Evolutionary conservation across 2,329 filamentous ascomycete genomes (phyloP).

Genomic region (Beauveria sp.): DNA sequence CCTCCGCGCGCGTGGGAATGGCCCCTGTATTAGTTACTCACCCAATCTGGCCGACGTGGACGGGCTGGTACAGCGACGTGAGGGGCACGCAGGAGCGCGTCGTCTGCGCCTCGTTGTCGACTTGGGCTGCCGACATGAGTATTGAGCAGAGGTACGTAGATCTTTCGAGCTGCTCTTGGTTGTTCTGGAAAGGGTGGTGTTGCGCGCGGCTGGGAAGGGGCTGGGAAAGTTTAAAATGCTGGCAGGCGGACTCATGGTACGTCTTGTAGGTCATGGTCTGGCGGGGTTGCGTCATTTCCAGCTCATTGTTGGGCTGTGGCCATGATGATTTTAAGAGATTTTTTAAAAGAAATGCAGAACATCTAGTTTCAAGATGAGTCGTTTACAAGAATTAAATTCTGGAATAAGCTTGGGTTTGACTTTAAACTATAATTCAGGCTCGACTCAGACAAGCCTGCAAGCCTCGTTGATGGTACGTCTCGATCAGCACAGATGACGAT

Average conservation of each 20-base stretch:
- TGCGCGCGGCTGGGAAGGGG: background rate
- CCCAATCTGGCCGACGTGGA: slow-evolving; percentile 37
- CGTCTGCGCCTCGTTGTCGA: slow-evolving; percentile 30
- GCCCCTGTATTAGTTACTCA: slow-evolving; percentile 14
- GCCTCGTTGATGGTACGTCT: too few species aligned
- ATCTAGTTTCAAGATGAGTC: too few species aligned
- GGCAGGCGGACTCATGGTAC: too few species aligned
- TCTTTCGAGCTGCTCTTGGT: background rate
- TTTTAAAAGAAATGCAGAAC: too few species aligned
- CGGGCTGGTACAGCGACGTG: slow-evolving; percentile 30
- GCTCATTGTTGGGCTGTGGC: background rate
- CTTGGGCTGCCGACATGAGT: background rate
- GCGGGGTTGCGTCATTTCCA: slow-evolving; percentile 7
- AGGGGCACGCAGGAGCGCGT: slow-evolving; percentile 34
- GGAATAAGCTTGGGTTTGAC: too few species aligned
- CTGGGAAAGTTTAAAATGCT: background rate
- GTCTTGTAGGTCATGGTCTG: background rate
- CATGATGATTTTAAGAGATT: background rate
- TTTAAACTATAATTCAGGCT: too few species aligned
- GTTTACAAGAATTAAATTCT: too few species aligned
- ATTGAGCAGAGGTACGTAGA: too few species aligned
- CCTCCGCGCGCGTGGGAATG: too few species aligned
- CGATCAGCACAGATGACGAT: too few species aligned
- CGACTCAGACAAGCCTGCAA: too few species aligned
- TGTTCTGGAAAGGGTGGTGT: background rate